phyloP scores from a whole-genome alignment of 331 rosid species.

The Prunus yedoensis region DNA sequence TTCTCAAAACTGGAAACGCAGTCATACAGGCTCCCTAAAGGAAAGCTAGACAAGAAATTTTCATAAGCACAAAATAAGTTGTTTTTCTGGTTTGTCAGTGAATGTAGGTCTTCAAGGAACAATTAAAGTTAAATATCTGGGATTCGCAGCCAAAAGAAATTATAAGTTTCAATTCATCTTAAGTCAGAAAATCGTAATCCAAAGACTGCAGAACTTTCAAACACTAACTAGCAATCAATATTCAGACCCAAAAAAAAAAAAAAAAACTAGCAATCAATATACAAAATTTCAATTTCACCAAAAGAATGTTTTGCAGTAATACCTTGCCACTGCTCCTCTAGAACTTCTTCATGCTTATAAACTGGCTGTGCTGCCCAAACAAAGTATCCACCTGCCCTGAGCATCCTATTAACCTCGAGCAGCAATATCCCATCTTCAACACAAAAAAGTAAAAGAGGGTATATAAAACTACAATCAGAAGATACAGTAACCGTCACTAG shows the following conservation, averaged over 20 bases:
- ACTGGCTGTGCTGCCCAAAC: constrained; percentile 99
- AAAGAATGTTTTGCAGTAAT: constrained; percentile 16
- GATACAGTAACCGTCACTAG: neutral
- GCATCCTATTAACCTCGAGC: constrained; percentile 90
- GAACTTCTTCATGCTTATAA: constrained; percentile 82
- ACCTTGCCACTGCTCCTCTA: constrained; percentile 97
- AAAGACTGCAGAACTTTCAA: neutral
- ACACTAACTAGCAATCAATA: constrained; percentile 11
- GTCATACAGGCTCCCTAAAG: neutral
- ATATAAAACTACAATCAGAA: constrained; percentile 18
- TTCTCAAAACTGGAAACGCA: neutral
- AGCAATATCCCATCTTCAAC: constrained; percentile 85
- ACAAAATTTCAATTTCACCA: neutral
- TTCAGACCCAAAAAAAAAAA: neutral
- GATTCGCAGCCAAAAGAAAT: neutral
- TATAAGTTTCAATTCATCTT: neutral
- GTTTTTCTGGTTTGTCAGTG: neutral
- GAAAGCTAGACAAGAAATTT: neutral
- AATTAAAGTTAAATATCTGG: neutral
- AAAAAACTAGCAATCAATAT: constrained; percentile 1
- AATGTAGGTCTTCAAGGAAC: neutral
- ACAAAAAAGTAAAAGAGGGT: constrained; percentile 22
- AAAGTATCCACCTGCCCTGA: constrained; percentile 94
- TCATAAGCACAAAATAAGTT: neutral
- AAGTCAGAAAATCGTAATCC: neutral